Evolutionary conservation across 2,329 filamentous ascomycete species (phyloP), one percentile per base, ranked within the genome.

Genomic region (Clonostachys chloroleuca): DNA sequence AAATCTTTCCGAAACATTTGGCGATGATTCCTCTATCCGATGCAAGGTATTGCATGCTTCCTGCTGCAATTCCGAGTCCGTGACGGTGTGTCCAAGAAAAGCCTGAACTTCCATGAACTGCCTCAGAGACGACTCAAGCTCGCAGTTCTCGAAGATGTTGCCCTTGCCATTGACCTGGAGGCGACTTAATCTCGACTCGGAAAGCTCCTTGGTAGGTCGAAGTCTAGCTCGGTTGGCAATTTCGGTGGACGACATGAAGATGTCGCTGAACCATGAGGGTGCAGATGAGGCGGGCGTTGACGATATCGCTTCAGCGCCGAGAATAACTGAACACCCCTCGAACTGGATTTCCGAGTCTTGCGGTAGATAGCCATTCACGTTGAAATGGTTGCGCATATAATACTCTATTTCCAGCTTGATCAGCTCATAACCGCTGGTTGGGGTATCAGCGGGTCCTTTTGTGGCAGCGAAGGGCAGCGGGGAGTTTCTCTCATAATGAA

Each of bases 401-500:
- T 58, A 56, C 5, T 63, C 54, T 1, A 68, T 44, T 12, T 62
- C 62, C 6, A 62, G 51, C 24, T 66, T 65, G 13, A 68, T 50
- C 0, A 63, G 44, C 42, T 67, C 65, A 46, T 66, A 67, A 2
- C 60, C 54, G 13, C 52, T 63, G 2, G 53, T 54, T 2, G 55
- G 52, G 0, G 54, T 52, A 16, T 49, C 55, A 2, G 49, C 51
- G 6, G 45, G 45, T 5, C 53, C 52, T 40, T 51, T 50, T 3
- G 48, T 47, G 0, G 56, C 54, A 1, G 54, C 57, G 47, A 60
- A 69, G 1, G 66, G 64, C 52, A 59, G 57, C 20, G 61, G 54
- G 0, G 58, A 62, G 24, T 64, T 64, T 48, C 63, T 51, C 40
- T 70, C 66, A 44, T 65, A 58, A 18, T 67, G 62, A 51, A 70